Evolutionary conservation across 345 rosid species (phyloP).

Genomic region (Chamaenerion angustifolium): DNA sequence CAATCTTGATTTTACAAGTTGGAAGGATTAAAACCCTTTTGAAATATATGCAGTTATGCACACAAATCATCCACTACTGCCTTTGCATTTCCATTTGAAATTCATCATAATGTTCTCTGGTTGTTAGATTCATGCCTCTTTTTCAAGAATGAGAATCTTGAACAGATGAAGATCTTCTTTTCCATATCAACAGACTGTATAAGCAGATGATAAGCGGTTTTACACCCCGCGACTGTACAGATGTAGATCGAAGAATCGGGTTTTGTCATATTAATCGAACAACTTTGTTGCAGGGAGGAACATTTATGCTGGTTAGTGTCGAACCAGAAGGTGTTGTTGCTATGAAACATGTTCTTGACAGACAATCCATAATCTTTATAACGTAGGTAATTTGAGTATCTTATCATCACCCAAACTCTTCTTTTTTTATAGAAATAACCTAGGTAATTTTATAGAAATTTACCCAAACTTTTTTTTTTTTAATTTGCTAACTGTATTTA

Average conservation of each 20-base stretch:
- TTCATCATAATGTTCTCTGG: constrained; percentile 3
- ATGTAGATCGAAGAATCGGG: background rate
- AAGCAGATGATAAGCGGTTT: background rate
- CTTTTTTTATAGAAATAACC: too few relatives aligned
- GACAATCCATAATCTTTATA: constrained; percentile 44
- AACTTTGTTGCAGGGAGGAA: constrained; percentile 30
- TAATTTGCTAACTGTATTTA: too few relatives aligned
- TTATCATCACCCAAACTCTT: background rate
- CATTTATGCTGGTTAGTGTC: constrained; percentile 45
- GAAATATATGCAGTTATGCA: constrained; percentile 22
- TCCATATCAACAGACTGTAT: too few relatives aligned
- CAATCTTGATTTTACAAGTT: constrained; percentile 43
- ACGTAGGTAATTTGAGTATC: constrained; percentile 38
- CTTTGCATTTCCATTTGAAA: too few relatives aligned
- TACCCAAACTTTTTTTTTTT: too few relatives aligned
- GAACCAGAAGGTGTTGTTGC: constrained; percentile 86
- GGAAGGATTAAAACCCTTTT: constrained; percentile 48
- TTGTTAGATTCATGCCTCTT: constrained; percentile 55
- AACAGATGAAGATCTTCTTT: constrained; percentile 2
- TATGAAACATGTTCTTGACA: constrained; percentile 36
- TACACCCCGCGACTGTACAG: background rate
- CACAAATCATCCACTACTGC: too few relatives aligned
- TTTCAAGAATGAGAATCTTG: constrained; percentile 17
- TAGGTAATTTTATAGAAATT: too few relatives aligned
- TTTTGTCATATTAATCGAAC: background rate